phyloP scores from a whole-genome alignment of 495 filamentous ascomycete genomes.

The Neurospora sp. region DNA sequence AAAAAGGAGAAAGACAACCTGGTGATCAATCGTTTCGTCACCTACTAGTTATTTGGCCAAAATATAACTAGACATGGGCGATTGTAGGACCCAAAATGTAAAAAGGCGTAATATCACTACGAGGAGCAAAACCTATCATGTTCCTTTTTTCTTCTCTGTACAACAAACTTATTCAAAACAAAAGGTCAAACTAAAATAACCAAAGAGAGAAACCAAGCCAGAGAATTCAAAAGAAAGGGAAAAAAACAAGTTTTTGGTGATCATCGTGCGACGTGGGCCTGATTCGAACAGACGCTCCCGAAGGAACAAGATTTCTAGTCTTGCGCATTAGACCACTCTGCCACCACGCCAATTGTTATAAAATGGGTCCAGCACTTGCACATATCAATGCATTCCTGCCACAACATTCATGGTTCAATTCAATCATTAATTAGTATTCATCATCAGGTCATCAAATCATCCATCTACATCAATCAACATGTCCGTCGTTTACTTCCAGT shows the following conservation, averaged over 20 bases:
- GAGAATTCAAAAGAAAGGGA: not conserved
- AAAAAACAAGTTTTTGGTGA: not conserved
- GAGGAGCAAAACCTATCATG: not conserved
- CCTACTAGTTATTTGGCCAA: no score
- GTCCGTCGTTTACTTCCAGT: conserved; percentile 28
- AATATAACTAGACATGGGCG: no score
- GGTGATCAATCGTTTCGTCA: no score
- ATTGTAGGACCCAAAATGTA: no score
- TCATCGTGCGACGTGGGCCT: not conserved
- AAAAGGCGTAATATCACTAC: no score
- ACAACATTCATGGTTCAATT: not conserved
- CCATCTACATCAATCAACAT: not conserved
- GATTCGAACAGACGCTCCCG: not conserved
- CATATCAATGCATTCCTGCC: not conserved
- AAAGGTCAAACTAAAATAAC: not conserved
- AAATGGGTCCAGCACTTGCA: fast-evolving
- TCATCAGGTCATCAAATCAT: not conserved
- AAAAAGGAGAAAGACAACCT: not conserved
- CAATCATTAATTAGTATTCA: not conserved
- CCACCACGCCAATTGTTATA: not conserved
- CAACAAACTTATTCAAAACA: not conserved
- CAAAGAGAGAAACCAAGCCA: not conserved
- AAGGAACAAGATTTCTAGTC: not conserved
- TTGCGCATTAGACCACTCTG: not conserved
- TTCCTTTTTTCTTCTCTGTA: not conserved